These are phyloP conservation scores for Hypericum androsaemum DNA, from an alignment of 345 rosid species.

Conservation along the genomic window DNA sequence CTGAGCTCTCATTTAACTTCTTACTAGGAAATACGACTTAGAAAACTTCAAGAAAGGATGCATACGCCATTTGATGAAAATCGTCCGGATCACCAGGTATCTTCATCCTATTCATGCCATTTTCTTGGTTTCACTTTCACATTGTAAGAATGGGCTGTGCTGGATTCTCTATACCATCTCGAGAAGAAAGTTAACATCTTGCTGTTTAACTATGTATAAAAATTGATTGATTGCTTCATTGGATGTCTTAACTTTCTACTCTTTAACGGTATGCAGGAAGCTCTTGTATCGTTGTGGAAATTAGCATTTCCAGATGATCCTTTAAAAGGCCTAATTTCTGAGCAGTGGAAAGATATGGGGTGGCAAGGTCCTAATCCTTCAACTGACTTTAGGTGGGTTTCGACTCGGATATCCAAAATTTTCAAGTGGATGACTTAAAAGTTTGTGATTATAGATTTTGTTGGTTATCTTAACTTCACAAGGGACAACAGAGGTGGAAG, in stretches of 20 bases:
- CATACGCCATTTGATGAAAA: slow-evolving; percentile 70
- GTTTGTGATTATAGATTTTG: too few species aligned
- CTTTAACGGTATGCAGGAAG: slow-evolving; percentile 37
- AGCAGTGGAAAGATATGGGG: slow-evolving; percentile 99
- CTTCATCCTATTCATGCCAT: slow-evolving; percentile 9
- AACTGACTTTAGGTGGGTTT: slow-evolving; percentile 78
- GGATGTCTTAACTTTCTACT: neutral
- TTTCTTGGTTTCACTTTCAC: neutral
- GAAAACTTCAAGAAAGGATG: slow-evolving; percentile 67
- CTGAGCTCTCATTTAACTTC: slow-evolving; percentile 4
- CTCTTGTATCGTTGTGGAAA: slow-evolving; percentile 74
- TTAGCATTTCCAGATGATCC: slow-evolving; percentile 58
- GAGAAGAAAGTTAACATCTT: too few species aligned
- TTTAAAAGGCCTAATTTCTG: slow-evolving; percentile 63
- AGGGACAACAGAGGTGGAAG: too few species aligned
- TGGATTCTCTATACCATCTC: too few species aligned
- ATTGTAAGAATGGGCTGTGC: neutral
- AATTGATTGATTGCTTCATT: neutral
- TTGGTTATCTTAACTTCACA: too few species aligned
- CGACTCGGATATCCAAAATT: neutral
- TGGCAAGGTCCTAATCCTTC: slow-evolving; percentile 99
- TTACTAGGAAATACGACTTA: slow-evolving; percentile 66
- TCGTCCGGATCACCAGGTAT: slow-evolving; percentile 81
- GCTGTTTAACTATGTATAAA: slow-evolving; percentile 1
- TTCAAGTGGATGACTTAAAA: too few species aligned